A percentile compares a stretch with the other conserved stretches of the same genome.
These are phyloP conservation scores for Candida labiduridarum DNA, from an alignment of 1,139 yeast species.

Conservation along the genomic window DNA sequence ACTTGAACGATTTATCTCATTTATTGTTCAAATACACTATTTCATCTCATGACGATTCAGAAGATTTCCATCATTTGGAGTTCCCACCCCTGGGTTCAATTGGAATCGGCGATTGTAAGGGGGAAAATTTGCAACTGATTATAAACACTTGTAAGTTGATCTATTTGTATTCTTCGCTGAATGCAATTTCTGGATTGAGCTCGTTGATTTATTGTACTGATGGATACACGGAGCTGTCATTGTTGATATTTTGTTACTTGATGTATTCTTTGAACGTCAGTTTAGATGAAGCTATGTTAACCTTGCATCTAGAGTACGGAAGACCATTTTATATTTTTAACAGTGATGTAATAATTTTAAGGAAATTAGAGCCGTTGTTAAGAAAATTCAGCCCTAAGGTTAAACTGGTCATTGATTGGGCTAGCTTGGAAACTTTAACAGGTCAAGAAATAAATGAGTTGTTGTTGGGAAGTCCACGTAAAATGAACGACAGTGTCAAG, in stretches of 20 bases:
- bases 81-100: conserved; percentile 88
- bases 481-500: conserved; percentile 18
- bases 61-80: conserved; percentile 47
- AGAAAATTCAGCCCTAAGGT: conserved; percentile 54
- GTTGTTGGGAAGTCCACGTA: conserved; percentile 25
- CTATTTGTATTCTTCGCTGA: conserved; percentile 41
- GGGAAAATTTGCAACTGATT: conserved; percentile 56
- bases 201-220: conserved; percentile 77
- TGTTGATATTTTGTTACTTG: conserved; percentile 68
- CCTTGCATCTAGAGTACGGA: conserved; percentile 61
- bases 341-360: conserved; percentile 68
- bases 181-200: conserved; percentile 23
- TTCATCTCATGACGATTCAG: conserved; percentile 23
- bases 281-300: conserved; percentile 54
- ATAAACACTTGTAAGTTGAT: conserved; percentile 66
- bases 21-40: conserved; percentile 38
- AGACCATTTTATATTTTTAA: conserved; percentile 85
- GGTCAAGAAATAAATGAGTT: conserved; percentile 37
- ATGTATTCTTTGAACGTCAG: conserved; percentile 66
- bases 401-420: conserved; percentile 20
- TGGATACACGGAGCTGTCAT: conserved; percentile 90
- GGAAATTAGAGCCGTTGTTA: conserved; percentile 64
- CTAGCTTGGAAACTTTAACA: conserved; percentile 31
- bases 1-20: conserved; percentile 33
- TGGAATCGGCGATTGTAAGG: conserved; percentile 68